Evolutionary conservation across 2,329 filamentous ascomycete species (phyloP), one percentile per base, ranked within the genome.

Genomic region (Colletotrichum coccodes): DNA sequence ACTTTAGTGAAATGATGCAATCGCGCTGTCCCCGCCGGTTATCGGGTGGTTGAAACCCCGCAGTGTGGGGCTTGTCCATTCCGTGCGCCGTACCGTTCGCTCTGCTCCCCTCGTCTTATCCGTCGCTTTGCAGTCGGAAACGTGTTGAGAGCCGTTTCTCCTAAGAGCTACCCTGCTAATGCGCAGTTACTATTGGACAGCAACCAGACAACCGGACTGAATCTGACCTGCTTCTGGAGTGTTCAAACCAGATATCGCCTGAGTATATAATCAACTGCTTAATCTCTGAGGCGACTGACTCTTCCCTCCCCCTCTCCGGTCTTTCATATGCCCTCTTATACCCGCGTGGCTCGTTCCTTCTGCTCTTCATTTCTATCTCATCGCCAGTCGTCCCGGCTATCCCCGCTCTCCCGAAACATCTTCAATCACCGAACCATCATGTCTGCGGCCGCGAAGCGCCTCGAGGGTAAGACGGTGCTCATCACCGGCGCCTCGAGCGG

Each of bases 401-500:
- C 44, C 30, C 67, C 26, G 16, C 32, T 6, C 32, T 28, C 56
- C 28, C 52, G 16, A 47, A 62, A 23, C 53, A 11, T 40, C 6
- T 32, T 54, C 3, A 26, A 26, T 18, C 32, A 44, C 61, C 59
- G 77, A 74, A 81, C 77, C 70, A 70, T 70, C 59, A 87, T 87
- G 85, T 76, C 83, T 34, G 81, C 92, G 76, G 90, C 92, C 82
- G 87, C 87, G 71, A 92, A 94, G 80, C 94, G 95, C 83, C 93
- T 99, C 70, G 88, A 92, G 76, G 94, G 94, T 87, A 98, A 98
- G 85, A 98, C 94, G 5, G 86, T 98, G 68, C 82, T 98, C 65
- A 89, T 99, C 71, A 98, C 96, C 6, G 96, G 96, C 64, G 96
- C 96, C 36, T 96, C 92, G 4, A 97, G 94, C 23, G 96, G 96